phyloP scores from a whole-genome alignment of 2,329 filamentous ascomycete species.

The Penicillium palitans region DNA sequence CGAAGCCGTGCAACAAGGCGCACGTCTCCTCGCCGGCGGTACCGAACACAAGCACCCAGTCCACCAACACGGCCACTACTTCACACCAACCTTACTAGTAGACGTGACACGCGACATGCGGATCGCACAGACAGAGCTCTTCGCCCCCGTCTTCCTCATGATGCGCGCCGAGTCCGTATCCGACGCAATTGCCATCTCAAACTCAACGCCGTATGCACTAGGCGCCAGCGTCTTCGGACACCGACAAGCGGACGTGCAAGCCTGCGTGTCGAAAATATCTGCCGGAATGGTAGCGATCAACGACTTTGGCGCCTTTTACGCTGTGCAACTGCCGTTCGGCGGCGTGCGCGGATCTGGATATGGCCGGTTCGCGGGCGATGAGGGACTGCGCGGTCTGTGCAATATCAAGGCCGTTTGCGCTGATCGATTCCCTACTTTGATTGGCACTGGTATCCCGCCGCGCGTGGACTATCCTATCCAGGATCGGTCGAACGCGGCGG shows the following conservation, averaged over 20 bases:
- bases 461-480: conserved; percentile 79
- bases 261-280: conserved; percentile 67
- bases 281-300: conserved; percentile 94
- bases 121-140: conserved; percentile 88
- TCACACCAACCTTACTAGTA: conserved; percentile 84
- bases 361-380: conserved; percentile 86
- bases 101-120: conserved; percentile 83
- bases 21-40: conserved; percentile 78
- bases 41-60: conserved; percentile 68
- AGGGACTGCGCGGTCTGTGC: conserved; percentile 80
- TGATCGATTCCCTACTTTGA: conserved; percentile 61
- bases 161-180: conserved; percentile 69
- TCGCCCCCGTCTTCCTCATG: conserved; percentile 84
- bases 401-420: conserved; percentile 85
- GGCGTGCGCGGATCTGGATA: conserved; percentile 88
- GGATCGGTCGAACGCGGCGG: conserved; percentile 53
- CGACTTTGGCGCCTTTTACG: conserved; percentile 92
- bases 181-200: conserved; percentile 74
- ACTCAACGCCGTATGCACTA: conserved; percentile 80
- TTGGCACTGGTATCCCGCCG: conserved; percentile 75
- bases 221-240: conserved; percentile 85
- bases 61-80: conserved; percentile 82
- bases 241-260: conserved; percentile 61
- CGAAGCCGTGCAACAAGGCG: conserved; percentile 76
- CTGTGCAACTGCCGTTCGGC: conserved; percentile 91